A percentile compares a stretch with the other conserved stretches of the same genome.
Evolutionary conservation across 805 yeast genomes (phyloP).

Genomic region (Metschnikowia colocasiae): DNA sequence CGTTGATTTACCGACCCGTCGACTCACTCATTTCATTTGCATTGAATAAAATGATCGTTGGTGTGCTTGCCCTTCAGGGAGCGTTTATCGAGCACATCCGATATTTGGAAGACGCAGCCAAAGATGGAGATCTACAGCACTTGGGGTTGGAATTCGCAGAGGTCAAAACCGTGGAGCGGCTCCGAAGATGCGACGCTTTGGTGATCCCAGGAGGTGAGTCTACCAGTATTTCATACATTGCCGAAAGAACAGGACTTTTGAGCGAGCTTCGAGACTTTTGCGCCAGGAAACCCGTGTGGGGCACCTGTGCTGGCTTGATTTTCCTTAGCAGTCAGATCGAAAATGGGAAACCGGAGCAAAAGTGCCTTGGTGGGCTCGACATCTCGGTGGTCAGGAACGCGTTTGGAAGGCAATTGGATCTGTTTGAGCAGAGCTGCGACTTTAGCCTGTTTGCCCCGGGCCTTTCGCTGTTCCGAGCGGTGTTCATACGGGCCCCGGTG

Average conservation of each 20-base stretch:
- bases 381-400: conserved; percentile 68
- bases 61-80: conserved; percentile 77
- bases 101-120: conserved; percentile 20
- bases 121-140: conserved; percentile 5
- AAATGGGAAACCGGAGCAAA: conserved; percentile 52
- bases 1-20: too few species aligned
- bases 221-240: conserved; percentile 65
- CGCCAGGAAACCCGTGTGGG: conserved; percentile 62
- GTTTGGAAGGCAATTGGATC: conserved; percentile 73
- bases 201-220: conserved; percentile 75
- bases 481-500: conserved; percentile 77
- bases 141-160: conserved; percentile 36
- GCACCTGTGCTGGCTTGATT: conserved; percentile 83
- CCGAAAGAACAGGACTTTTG: conserved; percentile 59
- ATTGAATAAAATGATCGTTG: conserved; percentile 32
- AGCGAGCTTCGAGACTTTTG: conserved; percentile 52
- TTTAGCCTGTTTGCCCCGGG: conserved; percentile 42
- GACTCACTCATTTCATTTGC: neutral
- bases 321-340: conserved; percentile 53
- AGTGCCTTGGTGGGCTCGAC: conserved; percentile 60
- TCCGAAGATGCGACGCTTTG: conserved; percentile 51
- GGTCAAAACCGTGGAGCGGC: conserved; percentile 52
- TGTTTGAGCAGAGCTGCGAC: conserved; percentile 51
- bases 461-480: conserved; percentile 38
- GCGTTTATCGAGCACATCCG: conserved; percentile 68